phyloP scores from a whole-genome alignment of 768 basidiomycete species.

The Cystoderma amianthinum region DNA sequence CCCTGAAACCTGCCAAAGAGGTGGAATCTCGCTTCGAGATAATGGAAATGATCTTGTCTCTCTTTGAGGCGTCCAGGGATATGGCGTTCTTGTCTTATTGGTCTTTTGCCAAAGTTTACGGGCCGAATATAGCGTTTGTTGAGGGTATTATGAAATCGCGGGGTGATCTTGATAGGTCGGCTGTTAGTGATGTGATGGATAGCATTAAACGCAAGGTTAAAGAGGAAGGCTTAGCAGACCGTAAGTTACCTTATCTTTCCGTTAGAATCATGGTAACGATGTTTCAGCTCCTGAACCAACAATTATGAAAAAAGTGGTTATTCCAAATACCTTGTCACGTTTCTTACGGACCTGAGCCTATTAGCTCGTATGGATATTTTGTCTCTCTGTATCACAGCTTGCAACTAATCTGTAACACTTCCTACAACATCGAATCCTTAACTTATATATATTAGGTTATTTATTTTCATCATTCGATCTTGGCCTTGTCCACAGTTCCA shows the following conservation, averaged over 20 bases:
- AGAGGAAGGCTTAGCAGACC: conserved; percentile 78
- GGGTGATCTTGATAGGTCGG: conserved; percentile 85
- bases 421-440: conserved; percentile 11
- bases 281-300: conserved; percentile 80
- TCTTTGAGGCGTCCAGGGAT: conserved; percentile 82
- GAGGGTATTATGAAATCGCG: conserved; percentile 87
- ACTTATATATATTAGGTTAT: conserved; percentile 6
- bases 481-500: conserved; percentile 29
- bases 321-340: conserved; percentile 70
- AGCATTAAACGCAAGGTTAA: conserved; percentile 88
- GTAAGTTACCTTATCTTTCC: conserved; percentile 39
- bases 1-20: conserved; percentile 71
- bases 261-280: background rate
- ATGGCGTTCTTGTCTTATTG: conserved; percentile 92
- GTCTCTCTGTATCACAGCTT: conserved; percentile 5
- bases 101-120: conserved; percentile 89
- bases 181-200: conserved; percentile 88
- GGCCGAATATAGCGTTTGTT: conserved; percentile 87
- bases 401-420: conserved; percentile 3
- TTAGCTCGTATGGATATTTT: too few relatives aligned
- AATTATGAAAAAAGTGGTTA: conserved; percentile 85
- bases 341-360: conserved; percentile 53
- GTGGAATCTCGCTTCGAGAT: conserved; percentile 82
- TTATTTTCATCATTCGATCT: conserved; percentile 31
- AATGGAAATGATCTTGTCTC: conserved; percentile 71